Evolutionary conservation across 177 flowering plant species (phyloP).

Genomic region (Vitis hybrid): DNA sequence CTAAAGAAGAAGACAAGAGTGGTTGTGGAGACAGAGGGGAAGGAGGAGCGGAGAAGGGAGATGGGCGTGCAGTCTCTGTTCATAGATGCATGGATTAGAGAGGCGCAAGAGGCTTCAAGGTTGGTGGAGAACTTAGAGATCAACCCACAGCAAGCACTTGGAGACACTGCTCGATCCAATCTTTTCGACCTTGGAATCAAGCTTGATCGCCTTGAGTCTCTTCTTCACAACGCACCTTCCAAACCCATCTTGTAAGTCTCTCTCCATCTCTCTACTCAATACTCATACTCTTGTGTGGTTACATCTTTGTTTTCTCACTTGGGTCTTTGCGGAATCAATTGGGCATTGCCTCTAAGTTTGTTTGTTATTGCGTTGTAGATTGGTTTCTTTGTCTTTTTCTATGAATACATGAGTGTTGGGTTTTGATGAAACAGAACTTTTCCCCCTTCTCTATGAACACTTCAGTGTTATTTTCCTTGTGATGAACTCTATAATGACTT

Average conservation of each 20-base stretch:
- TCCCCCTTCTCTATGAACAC: too few species aligned
- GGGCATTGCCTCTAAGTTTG: too few species aligned
- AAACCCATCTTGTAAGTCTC: conserved; percentile 26
- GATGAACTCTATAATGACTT: too few species aligned
- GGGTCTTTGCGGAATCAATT: neutral
- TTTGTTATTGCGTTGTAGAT: too few species aligned
- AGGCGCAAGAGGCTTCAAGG: conserved; percentile 24
- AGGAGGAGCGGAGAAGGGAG: neutral
- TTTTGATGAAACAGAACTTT: too few species aligned
- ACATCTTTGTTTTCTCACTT: neutral
- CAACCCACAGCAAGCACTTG: conserved; percentile 6
- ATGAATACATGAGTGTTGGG: too few species aligned
- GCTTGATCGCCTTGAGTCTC: conserved; percentile 33
- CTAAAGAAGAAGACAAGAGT: too few species aligned
- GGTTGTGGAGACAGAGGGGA: neutral
- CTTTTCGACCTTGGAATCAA: conserved; percentile 26
- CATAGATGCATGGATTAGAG: conserved; percentile 28
- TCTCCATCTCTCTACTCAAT: neutral
- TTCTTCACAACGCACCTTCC: conserved; percentile 29
- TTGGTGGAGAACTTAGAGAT: conserved; percentile 25
- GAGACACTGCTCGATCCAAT: conserved; percentile 20
- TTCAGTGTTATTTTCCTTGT: too few species aligned
- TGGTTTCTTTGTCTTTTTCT: too few species aligned
- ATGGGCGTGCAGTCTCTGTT: conserved; percentile 2
- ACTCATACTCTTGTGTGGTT: neutral